A percentile compares a stretch with the other conserved stretches of the same genome.
Evolutionary conservation across 129 eudicot genomes (phyloP).

Genomic region (Flaveria trinervia): DNA sequence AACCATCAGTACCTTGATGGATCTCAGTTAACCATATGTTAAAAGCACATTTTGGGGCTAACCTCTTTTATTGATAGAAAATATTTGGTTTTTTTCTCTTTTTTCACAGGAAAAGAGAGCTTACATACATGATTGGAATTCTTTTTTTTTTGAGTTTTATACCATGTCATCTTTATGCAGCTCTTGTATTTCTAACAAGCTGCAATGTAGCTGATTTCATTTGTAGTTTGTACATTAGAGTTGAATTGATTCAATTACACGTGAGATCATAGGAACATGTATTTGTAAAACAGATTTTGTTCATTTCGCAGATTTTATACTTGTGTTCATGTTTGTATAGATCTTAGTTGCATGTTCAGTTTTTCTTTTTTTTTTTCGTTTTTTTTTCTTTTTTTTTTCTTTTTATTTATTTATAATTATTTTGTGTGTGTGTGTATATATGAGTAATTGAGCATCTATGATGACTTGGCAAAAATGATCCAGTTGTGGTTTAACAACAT

Average conservation of each 20-base stretch:
- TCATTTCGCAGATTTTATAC: neutral
- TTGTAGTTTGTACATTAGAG: conserved; percentile 39
- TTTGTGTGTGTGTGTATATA: neutral
- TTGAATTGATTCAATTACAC: neutral
- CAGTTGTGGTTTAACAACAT: neutral
- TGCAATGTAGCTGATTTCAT: conserved; percentile 26
- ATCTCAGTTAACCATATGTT: conserved; percentile 14
- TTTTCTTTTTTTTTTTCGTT: neutral
- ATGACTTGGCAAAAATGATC: neutral
- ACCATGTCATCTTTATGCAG: conserved; percentile 34
- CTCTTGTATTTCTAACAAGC: conserved; percentile 62
- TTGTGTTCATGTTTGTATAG: conserved; percentile 17
- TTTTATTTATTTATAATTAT: no score
- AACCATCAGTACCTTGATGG: conserved; percentile 50
- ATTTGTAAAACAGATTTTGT: neutral
- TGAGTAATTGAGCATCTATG: neutral
- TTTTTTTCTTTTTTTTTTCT: neutral
- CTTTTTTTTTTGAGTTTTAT: neutral
- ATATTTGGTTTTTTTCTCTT: conserved; percentile 43
- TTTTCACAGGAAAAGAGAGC: conserved; percentile 31
- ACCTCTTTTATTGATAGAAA: conserved; percentile 36
- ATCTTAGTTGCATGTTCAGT: conserved; percentile 13
- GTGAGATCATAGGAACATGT: conserved; percentile 33
- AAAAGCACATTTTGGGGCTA: conserved; percentile 19
- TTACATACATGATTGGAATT: conserved; percentile 24